A percentile compares a stretch with the other conserved stretches of the same genome.
Conservation (phyloP, 1,139 yeast genomes). For the Kodamaea sp. region DNA sequence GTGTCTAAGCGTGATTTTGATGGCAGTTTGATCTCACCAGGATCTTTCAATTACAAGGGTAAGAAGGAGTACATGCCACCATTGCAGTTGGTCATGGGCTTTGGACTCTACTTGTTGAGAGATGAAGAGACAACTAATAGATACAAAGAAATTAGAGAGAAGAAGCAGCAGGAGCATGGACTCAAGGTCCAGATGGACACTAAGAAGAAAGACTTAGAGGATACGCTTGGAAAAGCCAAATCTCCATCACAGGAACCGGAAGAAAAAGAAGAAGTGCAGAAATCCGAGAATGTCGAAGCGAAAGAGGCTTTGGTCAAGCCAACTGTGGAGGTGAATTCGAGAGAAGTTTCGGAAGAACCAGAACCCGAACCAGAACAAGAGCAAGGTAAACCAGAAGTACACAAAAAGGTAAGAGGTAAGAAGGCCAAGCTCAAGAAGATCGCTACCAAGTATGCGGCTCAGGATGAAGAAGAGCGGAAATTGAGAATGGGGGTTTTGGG, state of each 20-base stretch:
- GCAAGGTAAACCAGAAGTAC: constrained; percentile 8
- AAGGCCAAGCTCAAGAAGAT: constrained; percentile 82
- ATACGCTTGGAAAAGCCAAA: constrained; percentile 15
- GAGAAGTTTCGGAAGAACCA: constrained; percentile 1
- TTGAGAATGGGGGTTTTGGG: constrained; percentile 81
- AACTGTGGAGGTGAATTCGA: constrained; percentile 2
- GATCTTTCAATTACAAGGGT: constrained; percentile 58
- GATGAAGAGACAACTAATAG: constrained; percentile 53
- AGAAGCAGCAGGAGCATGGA: constrained; percentile 49
- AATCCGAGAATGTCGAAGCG: constrained; percentile 14
- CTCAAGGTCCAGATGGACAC: constrained; percentile 41
- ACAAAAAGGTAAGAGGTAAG: constrained; percentile 66
- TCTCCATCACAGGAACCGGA: constrained; percentile 13
- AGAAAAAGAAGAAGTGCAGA: constrained; percentile 12
- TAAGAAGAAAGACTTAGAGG: constrained; percentile 28
- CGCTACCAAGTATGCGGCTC: constrained; percentile 80
- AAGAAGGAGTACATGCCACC: constrained; percentile 74
- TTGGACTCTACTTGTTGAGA: constrained; percentile 76
- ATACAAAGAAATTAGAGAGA: constrained; percentile 37
- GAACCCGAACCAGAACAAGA: constrained; percentile 13
- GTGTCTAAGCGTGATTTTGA: constrained; percentile 70
- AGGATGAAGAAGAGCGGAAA: constrained; percentile 84
- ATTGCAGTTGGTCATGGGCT: constrained; percentile 83
- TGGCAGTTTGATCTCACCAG: constrained; percentile 63
- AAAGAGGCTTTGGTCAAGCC: constrained; percentile 11